Conservation (phyloP, 768 basidiomycete species). For the Chlorophyllum brunneum region DNA sequence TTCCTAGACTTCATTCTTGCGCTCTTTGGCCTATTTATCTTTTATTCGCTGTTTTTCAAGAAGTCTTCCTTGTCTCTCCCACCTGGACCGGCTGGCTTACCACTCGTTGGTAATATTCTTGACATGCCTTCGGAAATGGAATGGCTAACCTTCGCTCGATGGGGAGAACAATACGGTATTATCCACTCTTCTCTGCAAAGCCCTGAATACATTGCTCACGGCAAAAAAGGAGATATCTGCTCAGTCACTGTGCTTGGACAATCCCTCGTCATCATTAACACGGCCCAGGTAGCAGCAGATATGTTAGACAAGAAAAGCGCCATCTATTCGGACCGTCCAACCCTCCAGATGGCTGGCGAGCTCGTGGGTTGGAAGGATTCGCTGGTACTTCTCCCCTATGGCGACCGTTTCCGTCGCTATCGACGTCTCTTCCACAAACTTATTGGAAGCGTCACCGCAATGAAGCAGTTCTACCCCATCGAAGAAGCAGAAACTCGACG, state of each 20-base stretch:
- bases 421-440: conserved; percentile 48
- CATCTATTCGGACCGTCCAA: conserved; percentile 66
- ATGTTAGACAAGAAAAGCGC: conserved; percentile 66
- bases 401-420: conserved; percentile 51
- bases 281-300: conserved; percentile 44
- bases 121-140: conserved; percentile 47
- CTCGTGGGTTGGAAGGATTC: conserved; percentile 57
- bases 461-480: conserved; percentile 38
- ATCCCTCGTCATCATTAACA: conserved; percentile 54
- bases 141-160: conserved; percentile 49
- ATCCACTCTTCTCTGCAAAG: not conserved
- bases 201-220: not conserved
- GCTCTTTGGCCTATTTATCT: conserved; percentile 30
- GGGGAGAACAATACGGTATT: conserved; percentile 51
- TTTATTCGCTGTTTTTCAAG: conserved; percentile 26
- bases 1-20: conserved; percentile 30
- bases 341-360: conserved; percentile 49
- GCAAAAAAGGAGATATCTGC: conserved; percentile 49
- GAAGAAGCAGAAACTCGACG: conserved; percentile 45
- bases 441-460: conserved; percentile 40
- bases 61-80: conserved; percentile 29
- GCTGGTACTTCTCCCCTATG: conserved; percentile 52
- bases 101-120: conserved; percentile 49
- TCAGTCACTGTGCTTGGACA: conserved; percentile 60
- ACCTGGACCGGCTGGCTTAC: conserved; percentile 51